Evolutionary conservation across 148 eudicot species (phyloP), one percentile per base, ranked within the genome.

Genomic region (Rhododendron ovatum): DNA sequence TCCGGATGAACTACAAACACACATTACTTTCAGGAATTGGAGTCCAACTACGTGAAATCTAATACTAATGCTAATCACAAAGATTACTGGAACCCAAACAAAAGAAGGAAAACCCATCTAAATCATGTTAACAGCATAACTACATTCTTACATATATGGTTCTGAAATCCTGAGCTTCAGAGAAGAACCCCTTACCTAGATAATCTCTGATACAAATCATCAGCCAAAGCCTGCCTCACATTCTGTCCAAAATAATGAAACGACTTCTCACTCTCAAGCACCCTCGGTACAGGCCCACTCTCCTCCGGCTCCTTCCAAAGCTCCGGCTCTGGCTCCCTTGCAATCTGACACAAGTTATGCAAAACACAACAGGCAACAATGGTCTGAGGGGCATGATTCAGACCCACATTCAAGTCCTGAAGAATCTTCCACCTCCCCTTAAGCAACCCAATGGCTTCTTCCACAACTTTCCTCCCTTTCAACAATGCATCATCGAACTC

Each of bases 301-400:
- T 95, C 98, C 63, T 92, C 98, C 3, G 94, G 95, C 90, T 96
- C 99, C 89, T 88, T 92, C 93, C 92, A 94, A 61, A 92, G 88
- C 88, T 90, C 93, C 6, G 98, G 98, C 80, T 96, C 99, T 3
- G 99, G 99, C 90, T 96, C 99, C 89, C 95, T 90, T 0, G 99
- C 99, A 83, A 96, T 91, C 94, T 96, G 99, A 88, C 98, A 96
- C 85, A 96, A 86, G 82, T 96, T 96, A 92, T 96, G 99, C 94
- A 96, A 89, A 84, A 96, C 99, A 85, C 99, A 96, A 81, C 99
- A 96, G 2, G 99, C 99, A 67, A 95, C 98, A 88, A 96, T 93
- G 17, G 99, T 96, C 91, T 96, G 99, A 20, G 99, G 98, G n/a
- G 98, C 98, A 86, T 96, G 99, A 86, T 92, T 91, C 41, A 96